Base-by-base conservation (phyloP, 352 stramenopile genomes). In the Globisporangium viniferum region DNA sequence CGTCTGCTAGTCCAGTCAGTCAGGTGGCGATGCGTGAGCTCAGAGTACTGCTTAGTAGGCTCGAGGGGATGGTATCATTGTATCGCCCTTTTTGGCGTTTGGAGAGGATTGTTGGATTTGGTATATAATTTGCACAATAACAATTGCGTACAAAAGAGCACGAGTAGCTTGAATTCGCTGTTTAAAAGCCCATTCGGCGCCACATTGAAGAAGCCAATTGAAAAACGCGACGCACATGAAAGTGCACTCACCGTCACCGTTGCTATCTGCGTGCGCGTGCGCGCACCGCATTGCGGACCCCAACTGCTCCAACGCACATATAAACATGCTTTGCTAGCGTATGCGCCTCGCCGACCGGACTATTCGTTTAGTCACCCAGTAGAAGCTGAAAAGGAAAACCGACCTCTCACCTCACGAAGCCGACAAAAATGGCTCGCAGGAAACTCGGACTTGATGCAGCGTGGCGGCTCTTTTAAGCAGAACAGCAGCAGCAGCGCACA, bases 1-100 rank as follows among this genome's bases (percentile, higher is more conserved):
- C 62, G 88, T 95, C 15, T 95, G 88, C 72, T 95, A 88, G 18
- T 55, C 72, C 93, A 88, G 18, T 55, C 12, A 20, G 36, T 44
- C 36, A 44, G 36, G 36, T 14, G 36, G 14, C 9, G 10, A 44
- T 44, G 10, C 14, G 14, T 5, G 10, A 44, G 2, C 10, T 15
- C 36, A 15, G 36, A 12, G 9, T 24, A 24, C 24, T 24, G 24
- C 24, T 24, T 24, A 24, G 24, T 44, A 15, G 36, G 14, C 36
- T 44, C 10, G 12, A 12, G 36, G 14, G 36, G 24, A 24, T 44
- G 14, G 9, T 44, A 5, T 44, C 36, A 10, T 44, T 44, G 10
- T 44, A 14, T 44, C 14, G 12, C 10, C 36, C 36, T 10, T 44
- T 33, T 44, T 44, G 36, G 36, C 15, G 24, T 14, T 44, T 44